Evolutionary conservation across 208 protist genomes (phyloP).

Genomic region (Strigomonas culicis): DNA sequence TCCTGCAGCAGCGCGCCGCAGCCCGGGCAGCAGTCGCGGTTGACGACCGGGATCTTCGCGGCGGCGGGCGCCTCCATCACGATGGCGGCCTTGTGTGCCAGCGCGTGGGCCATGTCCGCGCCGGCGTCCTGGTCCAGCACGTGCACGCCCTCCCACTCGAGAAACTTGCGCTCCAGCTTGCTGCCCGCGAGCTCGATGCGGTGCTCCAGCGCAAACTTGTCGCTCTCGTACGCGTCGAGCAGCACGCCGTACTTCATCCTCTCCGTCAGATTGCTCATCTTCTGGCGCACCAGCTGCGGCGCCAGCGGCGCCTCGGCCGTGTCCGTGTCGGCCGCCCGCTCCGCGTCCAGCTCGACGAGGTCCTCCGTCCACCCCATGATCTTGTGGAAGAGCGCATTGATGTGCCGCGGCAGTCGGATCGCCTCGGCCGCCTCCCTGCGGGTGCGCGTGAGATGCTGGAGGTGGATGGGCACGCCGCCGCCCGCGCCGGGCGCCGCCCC

Average conservation of each 20-base stretch:
- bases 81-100: conserved; percentile 70
- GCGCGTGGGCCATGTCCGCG: conserved; percentile 49
- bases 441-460: conserved; percentile 62
- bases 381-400: conserved; percentile 89
- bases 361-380: conserved; percentile 92
- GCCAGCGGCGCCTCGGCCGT: conserved; percentile 2
- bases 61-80: conserved; percentile 72
- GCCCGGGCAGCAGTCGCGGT: conserved; percentile 80
- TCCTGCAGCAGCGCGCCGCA: conserved; percentile 88
- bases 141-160: conserved; percentile 87
- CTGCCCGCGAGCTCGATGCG: conserved; percentile 68
- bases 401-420: conserved; percentile 77
- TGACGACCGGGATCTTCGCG: conserved; percentile 70
- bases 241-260: conserved; percentile 90
- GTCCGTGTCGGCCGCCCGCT: conserved; percentile 6
- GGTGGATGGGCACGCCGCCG: conserved; percentile 59
- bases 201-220: conserved; percentile 83
- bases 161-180: conserved; percentile 80
- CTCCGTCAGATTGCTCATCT: conserved; percentile 51
- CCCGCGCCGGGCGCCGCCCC: background rate
- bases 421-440: conserved; percentile 67
- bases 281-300: conserved; percentile 41
- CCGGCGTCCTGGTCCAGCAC: conserved; percentile 73
- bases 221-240: conserved; percentile 84
- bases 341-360: conserved; percentile 55